These are phyloP conservation scores for Crithidia acanthocephali DNA, from an alignment of 208 protist species.

Conservation along the genomic window DNA sequence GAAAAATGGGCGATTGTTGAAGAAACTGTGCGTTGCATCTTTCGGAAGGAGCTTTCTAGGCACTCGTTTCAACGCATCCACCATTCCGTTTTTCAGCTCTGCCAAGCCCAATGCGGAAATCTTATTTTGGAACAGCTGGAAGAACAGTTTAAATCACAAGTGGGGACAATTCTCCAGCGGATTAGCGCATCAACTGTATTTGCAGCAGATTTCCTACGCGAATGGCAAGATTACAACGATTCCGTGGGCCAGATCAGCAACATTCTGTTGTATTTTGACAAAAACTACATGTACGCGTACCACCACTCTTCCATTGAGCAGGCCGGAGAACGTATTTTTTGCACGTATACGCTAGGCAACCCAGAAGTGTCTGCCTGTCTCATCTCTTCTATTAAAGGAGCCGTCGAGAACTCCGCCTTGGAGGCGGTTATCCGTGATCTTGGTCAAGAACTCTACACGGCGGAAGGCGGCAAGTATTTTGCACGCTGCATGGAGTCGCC, in stretches of 20 bases:
- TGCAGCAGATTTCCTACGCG: conserved; percentile 43
- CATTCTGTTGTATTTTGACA: conserved; percentile 72
- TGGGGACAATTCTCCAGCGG: conserved; percentile 32
- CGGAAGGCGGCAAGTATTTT: conserved; percentile 33
- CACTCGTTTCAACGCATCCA: conserved; percentile 84
- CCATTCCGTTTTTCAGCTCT: conserved; percentile 77
- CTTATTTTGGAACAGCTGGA: conserved; percentile 50
- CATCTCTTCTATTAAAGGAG: conserved; percentile 24
- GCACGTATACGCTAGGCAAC: conserved; percentile 27
- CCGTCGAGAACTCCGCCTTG: conserved; percentile 11
- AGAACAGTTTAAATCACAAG: conserved; percentile 43
- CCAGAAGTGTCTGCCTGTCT: conserved; percentile 24
- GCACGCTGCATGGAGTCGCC: conserved; percentile 33
- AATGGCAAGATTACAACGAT: conserved; percentile 59
- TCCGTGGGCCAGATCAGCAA: conserved; percentile 54
- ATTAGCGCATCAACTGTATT: conserved; percentile 35
- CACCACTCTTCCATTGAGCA: conserved; percentile 47
- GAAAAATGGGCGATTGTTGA: conserved; percentile 73
- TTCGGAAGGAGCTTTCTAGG: conserved; percentile 44
- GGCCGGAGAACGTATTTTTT: conserved; percentile 63
- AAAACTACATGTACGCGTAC: conserved; percentile 46
- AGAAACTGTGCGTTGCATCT: conserved; percentile 53
- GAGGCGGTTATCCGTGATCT: conserved; percentile 28
- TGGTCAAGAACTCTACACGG: conserved; percentile 32
- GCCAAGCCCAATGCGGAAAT: conserved; percentile 48